Base-by-base conservation (phyloP, 1,284 basidiomycete species). In the Cystobasidium sp. region DNA sequence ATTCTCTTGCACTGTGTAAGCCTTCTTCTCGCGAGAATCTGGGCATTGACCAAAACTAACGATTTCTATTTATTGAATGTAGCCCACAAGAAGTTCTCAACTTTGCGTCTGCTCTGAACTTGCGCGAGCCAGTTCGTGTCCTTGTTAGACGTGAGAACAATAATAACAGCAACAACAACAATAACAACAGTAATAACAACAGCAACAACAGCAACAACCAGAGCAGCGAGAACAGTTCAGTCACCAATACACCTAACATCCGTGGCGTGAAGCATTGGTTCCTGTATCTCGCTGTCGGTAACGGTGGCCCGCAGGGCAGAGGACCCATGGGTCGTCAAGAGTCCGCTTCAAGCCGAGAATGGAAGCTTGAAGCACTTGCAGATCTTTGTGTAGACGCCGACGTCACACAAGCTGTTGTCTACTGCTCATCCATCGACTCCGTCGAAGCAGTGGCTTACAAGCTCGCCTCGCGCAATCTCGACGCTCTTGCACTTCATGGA, bases 121-220 rank as follows among this genome's bases (percentile, higher is more conserved):
- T 98, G 3, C 89, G 91, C 71, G 96, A 99, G 82, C 94, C 94
- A 24, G 94, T 98, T 51, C 89, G 96, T 37, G 96, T 99, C 31
- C 88, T 99, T 7, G 96, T 98, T 16, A 88, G 96, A 64, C 88
- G 96, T n/a, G 95, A 99, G 79, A 94, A 93, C 64, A 92, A 91
- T 78, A 89, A 70, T 20, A 51, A 61, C 31, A 51, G 41, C 8
- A 49, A 44, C 62, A 51, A 49, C 12, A 61, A 37, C 18, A 94
- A 93, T 63, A 92, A 91, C 78, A 89, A 56, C 46, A 51, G 46
- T 31, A 51, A 16, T 18, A 52, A 22, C 49, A 53, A 24, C 43
- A 61, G 49, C 43, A 53, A 51, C 12, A 52, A n/a, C 43, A 69
- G 10, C 44, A 73, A 59, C 22, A 41, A 63, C n/a, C 56, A 39